These are phyloP conservation scores for Citrus trifoliata DNA, from an alignment of 345 rosid genomes.

Conservation along the genomic window DNA sequence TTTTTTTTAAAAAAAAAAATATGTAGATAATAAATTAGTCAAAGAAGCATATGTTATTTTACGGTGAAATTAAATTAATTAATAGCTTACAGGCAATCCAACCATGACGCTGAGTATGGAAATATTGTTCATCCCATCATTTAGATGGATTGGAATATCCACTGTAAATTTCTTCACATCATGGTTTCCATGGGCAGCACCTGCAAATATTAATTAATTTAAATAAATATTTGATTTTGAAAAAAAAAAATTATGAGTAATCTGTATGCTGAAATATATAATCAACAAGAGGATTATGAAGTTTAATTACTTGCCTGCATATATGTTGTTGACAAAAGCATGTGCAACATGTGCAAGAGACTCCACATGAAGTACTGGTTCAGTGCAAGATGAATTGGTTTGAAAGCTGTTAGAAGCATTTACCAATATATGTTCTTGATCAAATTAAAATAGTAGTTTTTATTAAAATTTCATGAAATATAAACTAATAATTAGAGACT, in stretches of 20 bases:
- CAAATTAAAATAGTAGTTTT: too few species aligned
- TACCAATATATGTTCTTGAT: neutral
- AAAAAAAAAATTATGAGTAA: too few species aligned
- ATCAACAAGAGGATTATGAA: neutral
- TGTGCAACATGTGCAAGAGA: conserved; percentile 73
- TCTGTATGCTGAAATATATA: too few species aligned
- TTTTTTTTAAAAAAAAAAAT: too few species aligned
- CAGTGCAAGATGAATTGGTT: conserved; percentile 43
- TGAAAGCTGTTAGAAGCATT: conserved; percentile 39
- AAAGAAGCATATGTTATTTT: neutral
- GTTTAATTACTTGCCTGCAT: conserved; percentile 34
- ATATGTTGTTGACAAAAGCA: conserved; percentile 53
- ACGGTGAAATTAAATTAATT: neutral
- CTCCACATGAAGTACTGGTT: conserved; percentile 51
- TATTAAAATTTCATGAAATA: too few species aligned
- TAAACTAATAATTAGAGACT: too few species aligned
- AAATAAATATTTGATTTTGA: too few species aligned
- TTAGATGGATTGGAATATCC: conserved; percentile 38
- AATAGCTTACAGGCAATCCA: conserved; percentile 70
- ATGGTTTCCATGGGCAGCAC: conserved; percentile 70
- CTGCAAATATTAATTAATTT: conserved; percentile 24
- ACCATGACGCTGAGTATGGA: conserved; percentile 82
- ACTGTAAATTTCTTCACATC: conserved; percentile 42
- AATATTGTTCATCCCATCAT: conserved; percentile 52
- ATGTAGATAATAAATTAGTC: neutral